phyloP scores from a whole-genome alignment of 2,329 filamentous ascomycete species.

The Xylariaceae sp. region DNA sequence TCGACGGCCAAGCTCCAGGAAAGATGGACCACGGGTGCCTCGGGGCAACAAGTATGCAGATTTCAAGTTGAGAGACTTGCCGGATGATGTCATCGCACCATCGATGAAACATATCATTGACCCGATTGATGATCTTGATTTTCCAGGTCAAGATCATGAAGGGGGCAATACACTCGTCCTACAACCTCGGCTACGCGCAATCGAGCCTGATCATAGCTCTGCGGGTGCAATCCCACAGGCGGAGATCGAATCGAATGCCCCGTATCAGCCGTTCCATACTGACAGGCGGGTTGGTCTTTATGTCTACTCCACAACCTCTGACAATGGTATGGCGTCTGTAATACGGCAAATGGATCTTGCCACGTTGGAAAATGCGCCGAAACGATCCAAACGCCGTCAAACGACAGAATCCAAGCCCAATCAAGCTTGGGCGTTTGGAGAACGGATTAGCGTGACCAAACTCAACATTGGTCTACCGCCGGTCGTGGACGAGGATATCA shows the following conservation, averaged over 20 bases:
- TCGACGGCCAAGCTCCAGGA: conserved; percentile 51
- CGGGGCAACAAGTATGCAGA: conserved; percentile 61
- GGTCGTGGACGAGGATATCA: conserved; percentile 50
- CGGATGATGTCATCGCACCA: conserved; percentile 56
- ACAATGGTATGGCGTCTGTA: conserved; percentile 32
- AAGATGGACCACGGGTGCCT: conserved; percentile 48
- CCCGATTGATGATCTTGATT: conserved; percentile 52
- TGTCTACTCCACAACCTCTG: conserved; percentile 46
- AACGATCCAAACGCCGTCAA: conserved; percentile 32
- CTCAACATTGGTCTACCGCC: conserved; percentile 49
- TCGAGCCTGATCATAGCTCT: conserved; percentile 41
- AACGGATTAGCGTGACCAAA: conserved; percentile 46
- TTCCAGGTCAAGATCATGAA: conserved; percentile 51
- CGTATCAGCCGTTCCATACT: conserved; percentile 94
- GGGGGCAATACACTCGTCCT: conserved; percentile 52
- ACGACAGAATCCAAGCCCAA: conserved; percentile 11
- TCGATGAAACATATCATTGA: conserved; percentile 54
- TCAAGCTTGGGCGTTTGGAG: conserved; percentile 57
- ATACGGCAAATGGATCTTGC: conserved; percentile 40
- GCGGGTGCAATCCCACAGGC: conserved; percentile 68
- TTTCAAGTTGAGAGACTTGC: conserved; percentile 60
- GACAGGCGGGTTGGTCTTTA: conserved; percentile 79
- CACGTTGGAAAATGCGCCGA: conserved; percentile 38
- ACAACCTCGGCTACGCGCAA: conserved; percentile 39
- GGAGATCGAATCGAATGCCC: conserved; percentile 92